Base-by-base conservation (phyloP, 805 yeast genomes). In the Yarrowia sp. region DNA sequence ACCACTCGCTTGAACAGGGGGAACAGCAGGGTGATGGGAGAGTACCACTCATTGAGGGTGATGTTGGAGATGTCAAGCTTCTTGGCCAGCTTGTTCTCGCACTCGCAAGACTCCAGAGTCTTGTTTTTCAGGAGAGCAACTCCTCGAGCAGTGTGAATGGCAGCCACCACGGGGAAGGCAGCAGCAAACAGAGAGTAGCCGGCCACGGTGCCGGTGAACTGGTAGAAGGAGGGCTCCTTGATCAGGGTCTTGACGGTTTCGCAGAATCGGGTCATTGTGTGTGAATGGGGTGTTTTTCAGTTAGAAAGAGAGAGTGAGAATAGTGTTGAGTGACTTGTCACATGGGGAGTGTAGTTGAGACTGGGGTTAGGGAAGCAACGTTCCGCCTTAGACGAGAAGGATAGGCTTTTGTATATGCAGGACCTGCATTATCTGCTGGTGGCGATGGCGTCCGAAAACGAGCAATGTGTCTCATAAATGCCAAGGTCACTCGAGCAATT, bases 191-290 rank as follows among this genome's bases (percentile, higher is more conserved):
- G 33, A 33, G 50, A n/a, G 50, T 58, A 58, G 50, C 64, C 64
- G 5, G 64, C 64, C 10, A 58, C 64, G 15, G 64, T 58, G n/a
- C 50, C 64, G 17, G 64, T 58, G 64, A 58, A 58, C 44, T 58
- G 64, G 40, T 58, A 58, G 64, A 58, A 58, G 30, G 64, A 58
- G 20, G 64, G 64, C 64, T 58, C 64, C 64, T 58, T 58, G 64
- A 58, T 17, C 33, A 58, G 64, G 17, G 50, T 58, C 64, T 61
- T 61, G 43, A 61, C 19, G 33, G 61, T 50, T 38, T 47, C 40
- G 47, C 61, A 47, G 49, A 64, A 64, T 50, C 46, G 67, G n/a
- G 67, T 47, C 63, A 40, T 50, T 34, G 38, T 46, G 36, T 19
- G 38, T 24, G 19, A 10, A 9, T 9, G 53, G 15, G 38, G 5